A percentile compares a stretch with the other conserved stretches of the same genome.
Conservation (phyloP, 169 alveolate genomes). For the Eimeria falciformis region DNA sequence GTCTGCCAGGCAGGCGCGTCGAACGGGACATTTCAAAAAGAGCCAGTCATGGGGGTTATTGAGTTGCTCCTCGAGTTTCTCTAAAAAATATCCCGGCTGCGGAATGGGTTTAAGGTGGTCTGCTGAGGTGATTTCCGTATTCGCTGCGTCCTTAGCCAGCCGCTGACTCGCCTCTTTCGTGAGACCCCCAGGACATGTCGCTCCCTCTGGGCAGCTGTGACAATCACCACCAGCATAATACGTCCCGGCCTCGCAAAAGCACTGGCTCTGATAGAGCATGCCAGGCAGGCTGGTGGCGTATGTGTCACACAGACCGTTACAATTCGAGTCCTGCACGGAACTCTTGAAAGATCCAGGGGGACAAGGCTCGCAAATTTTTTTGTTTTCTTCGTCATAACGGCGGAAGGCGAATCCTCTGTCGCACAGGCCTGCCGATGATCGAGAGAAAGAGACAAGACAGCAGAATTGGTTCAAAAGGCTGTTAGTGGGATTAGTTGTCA, state of each 20-base stretch:
- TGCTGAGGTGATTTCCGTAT: slow-evolving; percentile 63
- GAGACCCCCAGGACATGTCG: slow-evolving; percentile 88
- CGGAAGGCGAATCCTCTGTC: slow-evolving; percentile 85
- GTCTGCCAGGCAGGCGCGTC: slow-evolving; percentile 85
- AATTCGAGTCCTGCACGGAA: slow-evolving; percentile 85
- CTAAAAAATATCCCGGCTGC: slow-evolving; percentile 83
- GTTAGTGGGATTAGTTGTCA: neutral
- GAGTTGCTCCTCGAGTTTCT: slow-evolving; percentile 79
- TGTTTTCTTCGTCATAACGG: slow-evolving; percentile 61
- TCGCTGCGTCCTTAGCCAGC: slow-evolving; percentile 57
- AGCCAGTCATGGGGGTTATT: slow-evolving; percentile 86
- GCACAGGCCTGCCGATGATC: slow-evolving; percentile 78
- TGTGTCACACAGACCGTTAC: slow-evolving; percentile 85
- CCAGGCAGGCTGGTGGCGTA: slow-evolving; percentile 86
- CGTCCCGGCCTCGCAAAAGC: slow-evolving; percentile 86
- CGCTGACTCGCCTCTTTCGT: neutral
- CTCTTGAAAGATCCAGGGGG: slow-evolving; percentile 87
- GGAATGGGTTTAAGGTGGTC: slow-evolving; percentile 88
- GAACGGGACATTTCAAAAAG: slow-evolving; percentile 87
- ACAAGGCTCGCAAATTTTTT: slow-evolving; percentile 85
- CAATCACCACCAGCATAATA: slow-evolving; percentile 83
- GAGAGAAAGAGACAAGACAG: neutral
- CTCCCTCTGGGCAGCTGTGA: slow-evolving; percentile 86
- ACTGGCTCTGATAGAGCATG: slow-evolving; percentile 84
- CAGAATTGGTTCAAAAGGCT: neutral